Evolutionary conservation across 768 basidiomycete genomes (phyloP).

Genomic region (Gymnopilus dilepis): DNA sequence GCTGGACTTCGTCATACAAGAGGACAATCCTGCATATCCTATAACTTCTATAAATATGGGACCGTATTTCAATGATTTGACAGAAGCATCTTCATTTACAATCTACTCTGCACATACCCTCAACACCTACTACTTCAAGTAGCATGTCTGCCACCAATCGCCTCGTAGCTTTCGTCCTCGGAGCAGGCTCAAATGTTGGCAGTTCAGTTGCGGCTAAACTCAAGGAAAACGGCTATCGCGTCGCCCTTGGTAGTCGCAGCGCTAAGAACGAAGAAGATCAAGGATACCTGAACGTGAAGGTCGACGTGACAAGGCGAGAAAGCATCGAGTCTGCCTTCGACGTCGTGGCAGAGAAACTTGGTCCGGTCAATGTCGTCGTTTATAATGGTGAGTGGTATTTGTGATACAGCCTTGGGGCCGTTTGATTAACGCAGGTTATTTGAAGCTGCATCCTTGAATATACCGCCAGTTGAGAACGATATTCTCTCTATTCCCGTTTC

Average conservation of each 20-base stretch:
- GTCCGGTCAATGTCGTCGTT: slow-evolving; percentile 48
- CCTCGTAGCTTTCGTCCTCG: slow-evolving; percentile 36
- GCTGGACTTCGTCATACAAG: neutral
- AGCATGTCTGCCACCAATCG: slow-evolving; percentile 9
- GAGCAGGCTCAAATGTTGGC: slow-evolving; percentile 34
- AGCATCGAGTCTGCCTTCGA: slow-evolving; percentile 44
- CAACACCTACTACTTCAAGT: neutral
- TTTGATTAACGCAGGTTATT: no score
- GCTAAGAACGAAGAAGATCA: slow-evolving; percentile 18
- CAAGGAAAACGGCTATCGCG: slow-evolving; percentile 33
- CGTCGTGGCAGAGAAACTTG: slow-evolving; percentile 41
- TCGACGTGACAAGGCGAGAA: slow-evolving; percentile 40
- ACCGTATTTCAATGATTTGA: no score
- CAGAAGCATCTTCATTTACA: no score
- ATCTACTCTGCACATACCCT: neutral
- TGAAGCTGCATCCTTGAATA: slow-evolving; percentile 24
- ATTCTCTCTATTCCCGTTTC: slow-evolving; percentile 31
- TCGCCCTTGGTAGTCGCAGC: slow-evolving; percentile 35
- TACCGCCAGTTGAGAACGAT: slow-evolving; percentile 22
- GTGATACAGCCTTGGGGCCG: no score
- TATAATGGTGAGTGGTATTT: slow-evolving; percentile 44
- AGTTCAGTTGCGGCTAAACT: slow-evolving; percentile 30
- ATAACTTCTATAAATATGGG: slow-evolving; percentile 3
- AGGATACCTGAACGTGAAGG: slow-evolving; percentile 37
- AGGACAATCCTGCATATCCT: no score